Evolutionary conservation across 495 filamentous ascomycete genomes (phyloP).

Genomic region (Chaetomium cochliodes): DNA sequence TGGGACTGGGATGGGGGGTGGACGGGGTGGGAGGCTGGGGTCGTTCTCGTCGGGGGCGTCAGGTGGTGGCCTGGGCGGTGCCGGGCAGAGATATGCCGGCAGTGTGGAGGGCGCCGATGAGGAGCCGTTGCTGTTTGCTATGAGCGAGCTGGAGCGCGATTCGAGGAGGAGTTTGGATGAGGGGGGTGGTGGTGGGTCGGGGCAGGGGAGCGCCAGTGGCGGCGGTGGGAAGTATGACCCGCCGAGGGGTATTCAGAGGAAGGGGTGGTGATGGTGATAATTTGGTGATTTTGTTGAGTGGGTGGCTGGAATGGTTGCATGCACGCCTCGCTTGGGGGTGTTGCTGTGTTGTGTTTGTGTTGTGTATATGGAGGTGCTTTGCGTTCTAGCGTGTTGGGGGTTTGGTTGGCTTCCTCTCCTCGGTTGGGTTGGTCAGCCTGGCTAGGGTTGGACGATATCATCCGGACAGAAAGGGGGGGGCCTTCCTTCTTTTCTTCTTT

Average conservation of each 20-base stretch:
- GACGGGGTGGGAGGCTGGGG: conserved; percentile 19
- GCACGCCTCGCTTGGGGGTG: background rate
- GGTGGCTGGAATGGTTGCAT: background rate
- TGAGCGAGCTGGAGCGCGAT: conserved; percentile 75
- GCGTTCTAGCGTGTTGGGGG: background rate
- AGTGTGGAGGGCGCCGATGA: conserved; percentile 63
- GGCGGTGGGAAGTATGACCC: conserved; percentile 13
- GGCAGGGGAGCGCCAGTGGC: background rate
- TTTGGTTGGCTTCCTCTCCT: background rate
- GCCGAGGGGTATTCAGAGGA: conserved; percentile 21
- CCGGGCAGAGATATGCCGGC: conserved; percentile 44
- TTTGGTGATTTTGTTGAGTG: background rate
- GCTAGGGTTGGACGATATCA: background rate
- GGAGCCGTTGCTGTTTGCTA: conserved; percentile 80
- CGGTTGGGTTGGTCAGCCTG: no score
- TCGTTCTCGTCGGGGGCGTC: conserved; percentile 26
- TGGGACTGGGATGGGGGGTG: background rate
- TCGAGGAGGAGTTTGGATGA: conserved; percentile 75
- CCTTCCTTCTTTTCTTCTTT: no score
- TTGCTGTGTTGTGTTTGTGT: background rate
- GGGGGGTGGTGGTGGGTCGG: conserved; percentile 23
- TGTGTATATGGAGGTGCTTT: background rate
- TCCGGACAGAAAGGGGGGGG: background rate
- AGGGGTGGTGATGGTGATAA: conserved; percentile 29
- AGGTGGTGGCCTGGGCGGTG: background rate